These are phyloP conservation scores for Dactylellina haptotyla DNA, from an alignment of 2,329 filamentous ascomycete species.

Conservation along the genomic window DNA sequence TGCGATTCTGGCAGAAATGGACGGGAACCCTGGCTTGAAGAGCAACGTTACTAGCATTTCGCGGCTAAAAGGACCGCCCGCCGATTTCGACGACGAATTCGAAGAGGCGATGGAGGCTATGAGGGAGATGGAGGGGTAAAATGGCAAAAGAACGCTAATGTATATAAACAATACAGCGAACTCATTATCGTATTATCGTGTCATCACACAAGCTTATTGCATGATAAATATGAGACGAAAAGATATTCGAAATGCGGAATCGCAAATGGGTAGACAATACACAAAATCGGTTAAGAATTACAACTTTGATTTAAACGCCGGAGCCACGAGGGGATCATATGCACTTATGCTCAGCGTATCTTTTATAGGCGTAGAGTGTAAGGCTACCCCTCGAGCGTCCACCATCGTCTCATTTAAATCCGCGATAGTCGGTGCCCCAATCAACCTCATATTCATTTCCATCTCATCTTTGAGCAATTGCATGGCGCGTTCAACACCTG, in stretches of 20 bases:
- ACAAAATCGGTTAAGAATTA: neutral
- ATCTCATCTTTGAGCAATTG: slow-evolving; percentile 93
- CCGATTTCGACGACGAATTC: slow-evolving; percentile 62
- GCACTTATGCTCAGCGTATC: slow-evolving; percentile 44
- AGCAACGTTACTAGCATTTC: neutral
- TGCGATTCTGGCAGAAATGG: slow-evolving; percentile 67
- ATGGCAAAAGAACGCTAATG: too few species aligned
- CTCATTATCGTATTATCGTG: too few species aligned
- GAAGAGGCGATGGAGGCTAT: slow-evolving; percentile 75
- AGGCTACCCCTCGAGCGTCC: slow-evolving; percentile 70
- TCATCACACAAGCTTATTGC: too few species aligned
- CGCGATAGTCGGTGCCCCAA: slow-evolving; percentile 78
- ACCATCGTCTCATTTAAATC: slow-evolving; percentile 84
- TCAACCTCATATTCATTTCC: slow-evolving; percentile 98
- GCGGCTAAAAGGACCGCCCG: neutral
- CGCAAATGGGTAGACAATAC: neutral
- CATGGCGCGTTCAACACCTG: slow-evolving; percentile 91
- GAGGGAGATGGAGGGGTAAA: slow-evolving; percentile 63
- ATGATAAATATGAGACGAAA: too few species aligned
- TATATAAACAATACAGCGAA: too few species aligned
- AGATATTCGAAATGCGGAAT: too few species aligned
- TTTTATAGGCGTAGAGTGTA: slow-evolving; percentile 44
- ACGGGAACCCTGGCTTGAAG: slow-evolving; percentile 43
- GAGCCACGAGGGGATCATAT: slow-evolving; percentile 45
- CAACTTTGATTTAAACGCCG: slow-evolving; percentile 41